Base-by-base conservation (phyloP, 2,329 filamentous ascomycete species). In the Zalaria obscura region DNA sequence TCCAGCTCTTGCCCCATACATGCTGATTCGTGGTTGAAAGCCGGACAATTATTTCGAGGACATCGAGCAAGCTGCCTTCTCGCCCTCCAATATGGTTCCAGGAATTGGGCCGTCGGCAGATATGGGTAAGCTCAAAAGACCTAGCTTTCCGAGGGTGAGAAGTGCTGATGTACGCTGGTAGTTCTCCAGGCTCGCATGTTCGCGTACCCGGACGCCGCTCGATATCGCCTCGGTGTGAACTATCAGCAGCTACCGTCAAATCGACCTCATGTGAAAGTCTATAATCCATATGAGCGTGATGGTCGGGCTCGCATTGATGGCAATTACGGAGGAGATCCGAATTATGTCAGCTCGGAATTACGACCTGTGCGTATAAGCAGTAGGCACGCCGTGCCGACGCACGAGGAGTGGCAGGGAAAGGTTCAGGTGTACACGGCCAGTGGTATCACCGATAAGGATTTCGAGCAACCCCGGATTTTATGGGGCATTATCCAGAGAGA, bases 11-110 rank as follows among this genome's bases (percentile, higher is more conserved):
- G 18, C 18, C 7, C 5, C 26, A 29, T 26, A 18, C 18, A 18
- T 38, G 8, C 27, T 26, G n/a, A 18, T 27, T 7, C 9, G n/a
- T 40, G 18, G 36, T 36, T 41, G 27, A 40, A 48, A 57, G 55
- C 65, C 69, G 1, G 59, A 71, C 41, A 82, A 83, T 60, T 83
- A 81, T 63, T 81, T 82, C 52, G 68, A 72, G 37, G 79, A 85
- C 52, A 72, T 80, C 37, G 78, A 83, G 56, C 77, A 83, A 58
- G 71, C 74, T 0, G 73, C 75, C 0, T 83, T 83, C 52, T 76
- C 73, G 0, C 78, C 79, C 0, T 72, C 72, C 0, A 76, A 72
- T 45, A 62, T 83, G 55, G 74, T 80, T 0, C 77, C 76, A 0
- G 79, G 79, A 1, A 66, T 78, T 37, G 76, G 71, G 40, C 70